A percentile compares a stretch with the other conserved stretches of the same genome.
These are phyloP conservation scores for Phtheirospermum japonicum DNA, from an alignment of 257 asterid species.

Conservation along the genomic window DNA sequence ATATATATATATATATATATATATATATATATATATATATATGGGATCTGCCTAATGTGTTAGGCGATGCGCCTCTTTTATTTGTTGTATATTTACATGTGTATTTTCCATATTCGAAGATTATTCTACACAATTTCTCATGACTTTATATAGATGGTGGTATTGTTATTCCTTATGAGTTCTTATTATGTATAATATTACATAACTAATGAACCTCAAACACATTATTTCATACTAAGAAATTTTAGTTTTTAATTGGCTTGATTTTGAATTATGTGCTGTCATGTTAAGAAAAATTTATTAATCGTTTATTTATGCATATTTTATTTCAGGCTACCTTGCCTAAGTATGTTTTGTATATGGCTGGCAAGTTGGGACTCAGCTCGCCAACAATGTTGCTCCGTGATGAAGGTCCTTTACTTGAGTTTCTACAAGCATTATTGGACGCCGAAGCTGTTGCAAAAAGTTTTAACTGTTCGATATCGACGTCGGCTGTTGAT, in stretches of 20 bases:
- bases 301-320: conserved; percentile 23
- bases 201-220: conserved; percentile 24
- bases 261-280: conserved; percentile 9
- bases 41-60: no score
- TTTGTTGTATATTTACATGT: neutral
- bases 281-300: neutral
- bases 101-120: neutral
- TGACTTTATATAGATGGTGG: neutral
- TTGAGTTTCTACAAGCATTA: conserved; percentile 74
- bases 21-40: no score
- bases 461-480: conserved; percentile 62
- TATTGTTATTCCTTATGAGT: neutral
- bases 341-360: conserved; percentile 66
- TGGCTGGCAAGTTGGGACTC: conserved; percentile 99
- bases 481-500: conserved; percentile 55
- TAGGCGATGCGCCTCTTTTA: no score
- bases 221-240: conserved; percentile 13
- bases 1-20: no score
- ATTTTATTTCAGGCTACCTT: conserved; percentile 66
- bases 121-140: neutral
- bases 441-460: conserved; percentile 84
- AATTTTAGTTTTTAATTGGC: conserved; percentile 3
- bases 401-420: conserved; percentile 51
- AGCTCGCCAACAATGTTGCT: conserved; percentile 92
- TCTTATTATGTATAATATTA: neutral